Conservation (phyloP, 306 rosid genomes). For the Arachis stenosperma region DNA sequence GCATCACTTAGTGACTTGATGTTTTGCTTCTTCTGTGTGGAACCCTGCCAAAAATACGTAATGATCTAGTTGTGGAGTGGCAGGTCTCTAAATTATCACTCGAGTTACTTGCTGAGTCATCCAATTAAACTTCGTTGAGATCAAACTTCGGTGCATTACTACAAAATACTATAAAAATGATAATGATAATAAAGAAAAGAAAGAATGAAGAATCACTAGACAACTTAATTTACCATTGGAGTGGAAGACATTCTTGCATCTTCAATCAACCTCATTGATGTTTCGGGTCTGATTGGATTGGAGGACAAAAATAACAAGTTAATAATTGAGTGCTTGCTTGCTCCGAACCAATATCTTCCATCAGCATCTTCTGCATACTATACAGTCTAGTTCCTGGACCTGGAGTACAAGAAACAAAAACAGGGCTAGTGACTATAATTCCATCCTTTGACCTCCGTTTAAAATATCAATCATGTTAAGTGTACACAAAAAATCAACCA, state of each 20-base stretch:
- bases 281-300: slow-evolving; percentile 31
- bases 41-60: slow-evolving; percentile 33
- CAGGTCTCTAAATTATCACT: slow-evolving; percentile 42
- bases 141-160: slow-evolving; percentile 42
- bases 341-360: slow-evolving; percentile 44
- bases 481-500: no score
- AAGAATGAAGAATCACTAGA: neutral
- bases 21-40: slow-evolving; percentile 22
- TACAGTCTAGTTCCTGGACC: slow-evolving; percentile 67
- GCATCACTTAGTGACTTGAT: slow-evolving; percentile 39
- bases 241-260: slow-evolving; percentile 29
- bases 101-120: slow-evolving; percentile 52
- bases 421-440: neutral
- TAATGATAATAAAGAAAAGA: neutral
- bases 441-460: neutral
- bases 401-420: slow-evolving; percentile 35
- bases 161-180: neutral
- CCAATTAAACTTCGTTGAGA: slow-evolving; percentile 58
- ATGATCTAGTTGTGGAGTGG: slow-evolving; percentile 50
- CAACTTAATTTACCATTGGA: slow-evolving; percentile 34
- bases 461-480: neutral
- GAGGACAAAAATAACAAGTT: slow-evolving; percentile 34
- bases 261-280: slow-evolving; percentile 30
- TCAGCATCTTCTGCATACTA: slow-evolving; percentile 54
- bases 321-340: slow-evolving; percentile 32